A percentile compares a stretch with the other conserved stretches of the same genome.
These are phyloP conservation scores for Dryas octopetala DNA, from an alignment of 306 rosid species.

Conservation along the genomic window DNA sequence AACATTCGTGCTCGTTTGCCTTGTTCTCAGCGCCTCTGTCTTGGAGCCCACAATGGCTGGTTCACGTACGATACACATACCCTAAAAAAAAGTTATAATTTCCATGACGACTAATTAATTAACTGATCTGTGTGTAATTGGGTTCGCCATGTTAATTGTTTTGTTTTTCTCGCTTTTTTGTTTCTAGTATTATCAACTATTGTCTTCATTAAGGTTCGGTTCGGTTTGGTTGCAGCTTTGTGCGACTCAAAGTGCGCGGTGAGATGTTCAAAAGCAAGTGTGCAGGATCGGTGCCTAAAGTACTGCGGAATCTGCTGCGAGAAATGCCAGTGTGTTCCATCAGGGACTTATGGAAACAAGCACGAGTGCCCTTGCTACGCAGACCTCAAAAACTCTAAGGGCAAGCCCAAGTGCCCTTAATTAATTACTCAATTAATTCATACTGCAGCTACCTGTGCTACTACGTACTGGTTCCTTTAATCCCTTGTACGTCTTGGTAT, in stretches of 20 bases:
- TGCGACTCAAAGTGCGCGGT: constrained; percentile 53
- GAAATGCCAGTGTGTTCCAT: constrained; percentile 79
- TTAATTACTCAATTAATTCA: background rate
- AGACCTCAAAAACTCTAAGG: constrained; percentile 76
- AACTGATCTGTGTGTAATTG: too few species aligned
- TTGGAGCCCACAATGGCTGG: constrained; percentile 49
- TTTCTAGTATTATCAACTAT: background rate
- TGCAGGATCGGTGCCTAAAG: constrained; percentile 61
- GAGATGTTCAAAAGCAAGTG: constrained; percentile 72
- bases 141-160: background rate
- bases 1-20: constrained; percentile 46
- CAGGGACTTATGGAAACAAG: constrained; percentile 88
- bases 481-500: too few species aligned
- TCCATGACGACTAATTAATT: too few species aligned
- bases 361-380: constrained; percentile 89
- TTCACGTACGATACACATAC: constrained; percentile 43
- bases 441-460: too few species aligned
- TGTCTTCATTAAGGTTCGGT: background rate
- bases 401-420: constrained; percentile 76
- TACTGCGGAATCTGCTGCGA: constrained; percentile 84
- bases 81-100: too few species aligned
- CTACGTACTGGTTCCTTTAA: too few species aligned
- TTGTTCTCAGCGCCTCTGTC: constrained; percentile 55
- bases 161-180: background rate
- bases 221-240: constrained; percentile 26